Percentiles rank a stretch among this genome's conserved stretches.
These are phyloP conservation scores for Miscanthus lutarioriparius DNA, from an alignment of 176 grass and related monocot genomes.

Conservation along the genomic window DNA sequence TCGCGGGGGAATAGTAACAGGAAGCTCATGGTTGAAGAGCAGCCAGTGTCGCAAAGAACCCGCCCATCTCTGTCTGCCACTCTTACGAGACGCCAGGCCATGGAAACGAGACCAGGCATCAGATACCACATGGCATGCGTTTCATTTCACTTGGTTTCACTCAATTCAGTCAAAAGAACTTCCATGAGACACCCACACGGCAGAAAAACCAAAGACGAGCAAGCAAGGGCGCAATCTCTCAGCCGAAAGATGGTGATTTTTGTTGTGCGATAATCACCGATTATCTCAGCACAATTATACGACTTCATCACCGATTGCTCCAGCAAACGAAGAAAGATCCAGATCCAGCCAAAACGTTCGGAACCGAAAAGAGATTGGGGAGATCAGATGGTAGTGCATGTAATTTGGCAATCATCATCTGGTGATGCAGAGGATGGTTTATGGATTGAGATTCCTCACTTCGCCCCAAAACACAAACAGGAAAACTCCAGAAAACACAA, in stretches of 20 bases:
- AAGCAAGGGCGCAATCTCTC: slow-evolving; percentile 26
- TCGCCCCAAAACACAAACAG: slow-evolving; percentile 25
- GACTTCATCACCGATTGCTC: slow-evolving; percentile 46
- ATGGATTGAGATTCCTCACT: slow-evolving; percentile 50
- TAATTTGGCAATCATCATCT: slow-evolving; percentile 50
- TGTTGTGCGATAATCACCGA: slow-evolving; percentile 44
- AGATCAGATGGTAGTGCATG: slow-evolving; percentile 67
- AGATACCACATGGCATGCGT: slow-evolving; percentile 51
- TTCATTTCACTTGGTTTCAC: not conserved
- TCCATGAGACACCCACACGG: not conserved
- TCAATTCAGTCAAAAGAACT: not conserved
- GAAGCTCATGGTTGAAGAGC: slow-evolving; percentile 35
- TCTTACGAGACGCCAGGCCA: slow-evolving; percentile 51
- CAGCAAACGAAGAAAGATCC: not conserved
- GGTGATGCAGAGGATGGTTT: slow-evolving; percentile 48
- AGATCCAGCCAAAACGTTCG: not conserved
- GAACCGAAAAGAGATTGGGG: not conserved
- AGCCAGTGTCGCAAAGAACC: slow-evolving; percentile 57
- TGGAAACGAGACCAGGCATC: slow-evolving; percentile 34
- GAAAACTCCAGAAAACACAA: not conserved
- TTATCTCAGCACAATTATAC: slow-evolving; percentile 38
- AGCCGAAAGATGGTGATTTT: slow-evolving; percentile 61
- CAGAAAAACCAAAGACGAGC: not conserved
- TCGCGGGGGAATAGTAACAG: slow-evolving; percentile 55
- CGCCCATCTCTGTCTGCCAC: slow-evolving; percentile 36